Evolutionary conservation across 805 yeast species (phyloP).

Genomic region (Nakazawaea ernobii): DNA sequence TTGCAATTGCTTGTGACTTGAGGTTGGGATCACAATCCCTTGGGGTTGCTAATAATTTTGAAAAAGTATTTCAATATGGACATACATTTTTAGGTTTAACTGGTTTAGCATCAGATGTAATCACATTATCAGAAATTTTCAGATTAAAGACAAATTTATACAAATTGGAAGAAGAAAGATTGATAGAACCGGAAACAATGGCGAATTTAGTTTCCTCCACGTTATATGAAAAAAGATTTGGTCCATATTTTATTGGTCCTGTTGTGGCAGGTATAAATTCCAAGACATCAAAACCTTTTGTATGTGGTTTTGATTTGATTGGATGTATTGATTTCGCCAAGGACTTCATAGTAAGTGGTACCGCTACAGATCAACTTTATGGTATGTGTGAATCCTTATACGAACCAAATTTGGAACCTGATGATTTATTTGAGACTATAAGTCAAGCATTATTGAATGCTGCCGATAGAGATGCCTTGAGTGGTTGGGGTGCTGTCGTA

Average conservation of each 20-base stretch:
- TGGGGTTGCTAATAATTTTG: conserved; percentile 89
- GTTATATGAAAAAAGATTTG: conserved; percentile 85
- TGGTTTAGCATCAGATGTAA: conserved; percentile 92
- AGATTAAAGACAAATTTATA: conserved; percentile 83
- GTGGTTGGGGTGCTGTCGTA: conserved; percentile 98
- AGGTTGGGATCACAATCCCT: conserved; percentile 91
- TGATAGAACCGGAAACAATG: conserved; percentile 88
- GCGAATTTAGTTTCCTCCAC: conserved; percentile 90
- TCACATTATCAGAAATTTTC: conserved; percentile 76
- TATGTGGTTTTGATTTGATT: conserved; percentile 93
- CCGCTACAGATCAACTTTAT: conserved; percentile 92
- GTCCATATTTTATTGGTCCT: conserved; percentile 96
- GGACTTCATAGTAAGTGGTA: conserved; percentile 93
- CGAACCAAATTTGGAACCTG: conserved; percentile 91
- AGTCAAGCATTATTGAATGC: conserved; percentile 92
- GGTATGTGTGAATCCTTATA: conserved; percentile 98
- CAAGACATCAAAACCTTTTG: conserved; percentile 76
- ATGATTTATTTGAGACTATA: conserved; percentile 91
- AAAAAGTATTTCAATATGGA: conserved; percentile 83
- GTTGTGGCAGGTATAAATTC: conserved; percentile 92
- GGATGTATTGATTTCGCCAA: conserved; percentile 95
- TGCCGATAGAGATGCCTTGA: conserved; percentile 92
- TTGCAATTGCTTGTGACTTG: conserved; percentile 94
- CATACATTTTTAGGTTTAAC: conserved; percentile 87
- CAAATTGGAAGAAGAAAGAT: conserved; percentile 85